These are phyloP conservation scores for Chaetomiaceae sp. DNA, from an alignment of 2,329 filamentous ascomycete species.

Conservation along the genomic window DNA sequence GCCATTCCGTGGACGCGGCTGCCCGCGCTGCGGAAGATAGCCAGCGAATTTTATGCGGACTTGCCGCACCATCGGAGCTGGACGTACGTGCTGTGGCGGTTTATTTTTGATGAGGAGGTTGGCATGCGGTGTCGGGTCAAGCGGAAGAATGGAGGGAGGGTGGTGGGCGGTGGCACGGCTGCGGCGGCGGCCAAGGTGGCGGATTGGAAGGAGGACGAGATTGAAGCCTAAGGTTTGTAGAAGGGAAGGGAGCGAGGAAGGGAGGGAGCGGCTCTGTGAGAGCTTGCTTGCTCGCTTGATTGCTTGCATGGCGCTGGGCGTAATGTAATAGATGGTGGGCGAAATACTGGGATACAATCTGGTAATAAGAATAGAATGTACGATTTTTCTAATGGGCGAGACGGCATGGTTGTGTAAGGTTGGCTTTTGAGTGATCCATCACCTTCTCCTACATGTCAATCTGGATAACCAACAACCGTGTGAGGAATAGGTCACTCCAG, in stretches of 20 bases:
- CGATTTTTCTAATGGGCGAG: no score
- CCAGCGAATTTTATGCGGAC: conserved; percentile 85
- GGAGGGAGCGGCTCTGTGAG: no score
- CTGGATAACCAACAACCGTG: no score
- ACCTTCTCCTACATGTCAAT: no score
- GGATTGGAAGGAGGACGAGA: conserved; percentile 65
- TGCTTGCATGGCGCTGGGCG: neutral
- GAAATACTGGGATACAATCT: no score
- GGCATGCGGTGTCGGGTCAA: conserved; percentile 92
- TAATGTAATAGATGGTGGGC: no score
- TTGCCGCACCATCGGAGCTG: conserved; percentile 86
- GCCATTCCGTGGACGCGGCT: conserved; percentile 92
- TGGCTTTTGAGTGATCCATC: no score
- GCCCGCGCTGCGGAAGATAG: conserved; percentile 70
- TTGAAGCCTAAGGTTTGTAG: conserved; percentile 64
- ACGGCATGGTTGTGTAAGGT: no score
- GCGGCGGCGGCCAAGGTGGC: conserved; percentile 37
- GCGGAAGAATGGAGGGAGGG: conserved; percentile 69
- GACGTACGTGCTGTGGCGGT: conserved; percentile 91
- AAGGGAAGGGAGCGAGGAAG: no score
- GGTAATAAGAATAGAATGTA: no score
- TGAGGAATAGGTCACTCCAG: no score
- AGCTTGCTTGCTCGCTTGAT: neutral
- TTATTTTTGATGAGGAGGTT: conserved; percentile 84
- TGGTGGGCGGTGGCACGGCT: conserved; percentile 52